A percentile compares a stretch with the other conserved stretches of the same genome.
Evolutionary conservation across 129 eudicot species (phyloP).

Genomic region (Artemisia tridentata): DNA sequence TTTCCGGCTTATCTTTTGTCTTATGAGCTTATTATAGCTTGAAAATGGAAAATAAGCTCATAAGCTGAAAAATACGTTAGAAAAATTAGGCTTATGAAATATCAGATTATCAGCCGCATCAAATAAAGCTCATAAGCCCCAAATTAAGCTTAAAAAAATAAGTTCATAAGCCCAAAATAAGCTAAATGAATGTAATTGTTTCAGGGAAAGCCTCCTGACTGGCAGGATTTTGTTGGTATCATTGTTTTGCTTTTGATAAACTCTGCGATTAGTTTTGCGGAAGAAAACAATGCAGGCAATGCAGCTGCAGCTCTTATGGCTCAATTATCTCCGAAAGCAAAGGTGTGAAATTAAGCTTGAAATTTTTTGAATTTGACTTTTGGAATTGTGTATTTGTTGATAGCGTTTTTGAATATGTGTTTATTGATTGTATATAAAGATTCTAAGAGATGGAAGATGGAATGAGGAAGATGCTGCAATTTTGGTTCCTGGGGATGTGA

Average conservation of each 20-base stretch:
- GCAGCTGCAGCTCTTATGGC: conserved; percentile 98
- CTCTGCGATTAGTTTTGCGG: conserved; percentile 83
- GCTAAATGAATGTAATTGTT: neutral
- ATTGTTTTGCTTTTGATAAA: conserved; percentile 68
- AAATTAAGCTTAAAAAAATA: no score
- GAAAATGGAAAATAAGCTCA: no score
- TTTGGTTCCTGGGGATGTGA: conserved; percentile 15
- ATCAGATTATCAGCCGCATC: no score
- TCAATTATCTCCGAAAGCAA: conserved; percentile 84
- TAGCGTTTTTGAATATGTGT: neutral
- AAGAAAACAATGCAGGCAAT: conserved; percentile 92
- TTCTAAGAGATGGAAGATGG: conserved; percentile 14
- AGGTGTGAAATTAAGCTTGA: conserved; percentile 32
- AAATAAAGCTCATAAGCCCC: no score
- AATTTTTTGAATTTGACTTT: neutral
- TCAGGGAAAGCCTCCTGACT: conserved; percentile 78
- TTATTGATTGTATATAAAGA: conserved; percentile 1
- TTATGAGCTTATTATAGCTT: no score
- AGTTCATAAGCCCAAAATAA: no score
- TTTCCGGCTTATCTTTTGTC: no score
- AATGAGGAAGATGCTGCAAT: conserved; percentile 20
- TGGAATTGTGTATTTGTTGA: neutral
- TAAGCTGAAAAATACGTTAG: no score
- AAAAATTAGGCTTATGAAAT: no score
- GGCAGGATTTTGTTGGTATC: conserved; percentile 40